Evolutionary conservation across 2,329 filamentous ascomycete species (phyloP), one percentile per base, ranked within the genome.

Genomic region (Aspergillus nomiae): DNA sequence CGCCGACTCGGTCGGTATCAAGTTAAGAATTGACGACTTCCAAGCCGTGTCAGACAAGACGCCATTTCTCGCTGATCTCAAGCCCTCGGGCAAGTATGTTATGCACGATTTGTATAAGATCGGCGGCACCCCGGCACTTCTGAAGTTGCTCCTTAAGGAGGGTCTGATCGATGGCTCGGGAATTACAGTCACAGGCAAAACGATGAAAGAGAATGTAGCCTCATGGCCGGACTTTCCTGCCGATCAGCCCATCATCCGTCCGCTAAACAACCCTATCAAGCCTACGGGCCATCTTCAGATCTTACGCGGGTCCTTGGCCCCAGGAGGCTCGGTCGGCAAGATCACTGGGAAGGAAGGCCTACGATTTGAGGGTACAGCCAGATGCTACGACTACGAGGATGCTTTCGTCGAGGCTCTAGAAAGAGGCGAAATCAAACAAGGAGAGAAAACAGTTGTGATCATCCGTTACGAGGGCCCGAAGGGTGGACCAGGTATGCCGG

Each of bases 41-140:
- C 92, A 95, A 80, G 82, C 85, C 69, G 90, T 94, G 56, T 92
- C 90, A 0, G 89, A 95, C 81, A 86, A 88, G 56, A 92, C 86
- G n/a, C 92, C 92, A 24, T 90, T 93, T 83, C 84, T 95, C 24
- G 91, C 92, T 10, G 91, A 95, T 75, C 82, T 95, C 46, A 94
- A 94, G 82, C 92, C 92, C 2, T 92, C 90, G 4, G 86, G 86
- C 59, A 87, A 87, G 73, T 87, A 86, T 63, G 85, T 88, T 55
- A 87, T 87, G 83, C 80, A 83, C 38, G 86, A 88, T 69, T 76
- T 88, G 43, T 80, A 83, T 73, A 76, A 78, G 21, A 85, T 87
- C 61, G 86, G 86, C 53, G 86, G 86, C 46, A 87, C 85, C 4
- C 86, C 86, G 0, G 76, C 85, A 26, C 77, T 88, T 21, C 79